These are phyloP conservation scores for Fusarium oxysporum DNA, from an alignment of 2,329 filamentous ascomycete genomes.

Conservation along the genomic window DNA sequence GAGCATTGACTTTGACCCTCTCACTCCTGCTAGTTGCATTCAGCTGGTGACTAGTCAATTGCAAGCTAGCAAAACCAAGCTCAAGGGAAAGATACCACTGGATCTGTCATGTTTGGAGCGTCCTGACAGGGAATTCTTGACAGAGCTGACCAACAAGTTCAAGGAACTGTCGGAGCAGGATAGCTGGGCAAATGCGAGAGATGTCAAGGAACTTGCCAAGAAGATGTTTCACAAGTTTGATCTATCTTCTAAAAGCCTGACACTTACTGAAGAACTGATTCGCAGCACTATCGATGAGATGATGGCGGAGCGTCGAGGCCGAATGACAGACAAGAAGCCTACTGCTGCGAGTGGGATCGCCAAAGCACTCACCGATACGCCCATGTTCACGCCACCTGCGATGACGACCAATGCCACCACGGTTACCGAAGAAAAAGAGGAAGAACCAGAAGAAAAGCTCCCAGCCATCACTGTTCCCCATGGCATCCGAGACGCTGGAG, in stretches of 20 bases:
- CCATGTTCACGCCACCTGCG: background rate
- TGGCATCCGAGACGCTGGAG: slow-evolving; percentile 64
- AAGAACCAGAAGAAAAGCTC: background rate
- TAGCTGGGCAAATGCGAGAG: slow-evolving; percentile 73
- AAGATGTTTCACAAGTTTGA: slow-evolving; percentile 57
- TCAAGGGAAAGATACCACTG: slow-evolving; percentile 35
- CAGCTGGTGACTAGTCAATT: slow-evolving; percentile 54
- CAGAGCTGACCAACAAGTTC: slow-evolving; percentile 49
- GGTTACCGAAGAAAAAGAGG: background rate
- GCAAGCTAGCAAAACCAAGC: slow-evolving; percentile 37
- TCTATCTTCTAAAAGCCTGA: slow-evolving; percentile 9
- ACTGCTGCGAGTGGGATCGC: fast-evolving
- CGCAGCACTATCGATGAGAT: slow-evolving; percentile 40
- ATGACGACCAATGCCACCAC: background rate
- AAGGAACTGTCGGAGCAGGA: slow-evolving; percentile 53
- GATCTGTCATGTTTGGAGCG: slow-evolving; percentile 45
- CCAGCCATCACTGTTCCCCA: background rate
- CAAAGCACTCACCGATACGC: fast-evolving
- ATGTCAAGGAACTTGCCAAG: slow-evolving; percentile 67
- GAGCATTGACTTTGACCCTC: slow-evolving; percentile 64
- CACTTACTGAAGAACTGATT: slow-evolving; percentile 35
- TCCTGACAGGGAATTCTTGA: slow-evolving; percentile 12
- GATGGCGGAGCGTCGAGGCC: slow-evolving; percentile 20
- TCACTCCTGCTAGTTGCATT: slow-evolving; percentile 57
- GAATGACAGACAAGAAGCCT: slow-evolving; percentile 27